Conservation (phyloP, 2,329 filamentous ascomycete species). For the Pestalotiopsis sp. region DNA sequence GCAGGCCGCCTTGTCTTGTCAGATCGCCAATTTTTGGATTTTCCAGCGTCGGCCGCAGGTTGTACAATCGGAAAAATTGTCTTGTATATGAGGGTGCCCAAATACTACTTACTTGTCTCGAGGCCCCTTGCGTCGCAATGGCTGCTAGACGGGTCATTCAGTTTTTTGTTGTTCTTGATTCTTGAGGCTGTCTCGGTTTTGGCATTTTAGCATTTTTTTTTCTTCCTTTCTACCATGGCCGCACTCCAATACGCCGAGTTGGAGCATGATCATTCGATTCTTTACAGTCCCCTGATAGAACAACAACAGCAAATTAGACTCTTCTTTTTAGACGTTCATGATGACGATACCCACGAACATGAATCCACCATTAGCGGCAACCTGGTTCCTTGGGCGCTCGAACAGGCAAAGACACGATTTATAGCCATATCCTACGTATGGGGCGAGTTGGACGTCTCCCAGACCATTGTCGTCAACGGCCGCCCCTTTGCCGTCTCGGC, state of each 20-base stretch:
- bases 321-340: neutral
- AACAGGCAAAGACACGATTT: constrained; percentile 1
- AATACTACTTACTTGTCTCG: neutral
- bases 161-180: neutral
- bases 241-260: neutral
- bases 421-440: constrained; percentile 9
- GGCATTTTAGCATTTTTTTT: neutral
- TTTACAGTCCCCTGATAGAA: neutral
- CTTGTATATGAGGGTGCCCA: neutral
- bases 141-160: neutral
- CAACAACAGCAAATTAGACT: constrained; percentile 4
- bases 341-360: neutral
- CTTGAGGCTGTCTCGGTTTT: neutral
- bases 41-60: neutral
- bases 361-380: neutral
- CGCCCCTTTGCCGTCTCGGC: neutral
- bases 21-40: neutral
- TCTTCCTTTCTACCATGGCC: neutral
- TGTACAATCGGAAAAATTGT: neutral
- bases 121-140: neutral
- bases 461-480: constrained; percentile 6
- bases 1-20: neutral
- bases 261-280: neutral
- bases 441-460: neutral
- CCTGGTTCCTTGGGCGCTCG: neutral